A percentile compares a stretch with the other conserved stretches of the same genome.
These are phyloP conservation scores for Quercus phellos DNA, from an alignment of 331 rosid species.

Conservation along the genomic window DNA sequence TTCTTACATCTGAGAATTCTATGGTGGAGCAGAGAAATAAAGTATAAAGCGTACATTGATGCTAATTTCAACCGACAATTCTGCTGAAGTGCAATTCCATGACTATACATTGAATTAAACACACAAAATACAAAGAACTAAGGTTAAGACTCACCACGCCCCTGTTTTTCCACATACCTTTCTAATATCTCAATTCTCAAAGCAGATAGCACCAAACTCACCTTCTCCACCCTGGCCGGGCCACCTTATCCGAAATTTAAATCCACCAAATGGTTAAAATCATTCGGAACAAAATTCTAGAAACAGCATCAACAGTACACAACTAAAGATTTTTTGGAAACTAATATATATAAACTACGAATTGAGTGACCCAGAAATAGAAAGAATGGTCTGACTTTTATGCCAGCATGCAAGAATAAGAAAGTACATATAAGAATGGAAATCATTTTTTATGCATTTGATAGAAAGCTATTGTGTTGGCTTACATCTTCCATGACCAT, in stretches of 20 bases:
- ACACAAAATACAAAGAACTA: not conserved
- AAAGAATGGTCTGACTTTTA: not conserved
- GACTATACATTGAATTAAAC: not conserved
- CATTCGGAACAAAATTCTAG: not conserved
- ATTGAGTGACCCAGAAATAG: not conserved
- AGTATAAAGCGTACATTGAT: not conserved
- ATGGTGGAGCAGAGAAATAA: not conserved
- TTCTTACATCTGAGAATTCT: not conserved
- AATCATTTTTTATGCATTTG: not conserved
- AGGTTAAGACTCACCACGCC: not conserved
- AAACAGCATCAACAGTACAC: not conserved
- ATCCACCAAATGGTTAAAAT: constrained; percentile 15
- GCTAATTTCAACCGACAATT: not conserved
- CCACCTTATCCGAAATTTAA: constrained; percentile 49
- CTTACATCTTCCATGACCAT: not conserved
- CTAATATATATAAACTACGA: not conserved
- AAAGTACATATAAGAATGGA: not conserved
- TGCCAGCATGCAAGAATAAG: not conserved
- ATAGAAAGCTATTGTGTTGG: not conserved
- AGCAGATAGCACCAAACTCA: constrained; percentile 24
- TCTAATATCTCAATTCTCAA: not conserved
- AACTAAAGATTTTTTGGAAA: not conserved
- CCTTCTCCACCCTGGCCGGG: constrained; percentile 83
- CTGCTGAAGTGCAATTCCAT: not conserved
- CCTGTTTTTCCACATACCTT: not conserved